Evolutionary conservation across 129 eudicot species (phyloP).

Genomic region (Artemisia annua): DNA sequence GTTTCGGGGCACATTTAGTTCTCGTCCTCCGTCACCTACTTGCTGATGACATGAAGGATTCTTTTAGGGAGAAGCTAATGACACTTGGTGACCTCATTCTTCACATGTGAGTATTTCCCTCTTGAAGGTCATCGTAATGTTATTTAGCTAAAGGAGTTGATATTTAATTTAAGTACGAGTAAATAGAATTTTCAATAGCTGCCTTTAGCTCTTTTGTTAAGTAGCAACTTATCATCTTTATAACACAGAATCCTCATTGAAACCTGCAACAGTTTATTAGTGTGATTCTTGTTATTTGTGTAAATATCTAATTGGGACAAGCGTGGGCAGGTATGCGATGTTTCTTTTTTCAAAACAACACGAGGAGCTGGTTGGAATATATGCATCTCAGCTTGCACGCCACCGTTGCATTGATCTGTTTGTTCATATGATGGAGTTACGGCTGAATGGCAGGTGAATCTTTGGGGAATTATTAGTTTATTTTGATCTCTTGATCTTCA

Average conservation of each 20-base stretch:
- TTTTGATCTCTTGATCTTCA: neutral
- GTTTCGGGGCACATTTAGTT: slow-evolving; percentile 95
- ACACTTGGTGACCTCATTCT: slow-evolving; percentile 90
- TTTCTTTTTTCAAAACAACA: slow-evolving; percentile 82
- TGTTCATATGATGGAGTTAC: slow-evolving; percentile 98
- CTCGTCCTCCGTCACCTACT: slow-evolving; percentile 81
- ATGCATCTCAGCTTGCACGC: slow-evolving; percentile 95
- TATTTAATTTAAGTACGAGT: neutral
- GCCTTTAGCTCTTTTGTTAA: slow-evolving; percentile 10
- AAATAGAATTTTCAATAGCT: neutral
- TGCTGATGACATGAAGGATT: slow-evolving; percentile 81
- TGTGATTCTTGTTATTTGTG: slow-evolving; percentile 5
- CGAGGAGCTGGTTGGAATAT: slow-evolving; percentile 90
- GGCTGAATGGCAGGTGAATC: slow-evolving; percentile 78
- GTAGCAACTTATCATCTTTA: neutral
- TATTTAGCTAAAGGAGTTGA: neutral
- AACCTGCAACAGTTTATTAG: slow-evolving; percentile 1
- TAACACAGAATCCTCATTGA: slow-evolving; percentile 4
- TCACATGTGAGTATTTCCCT: slow-evolving; percentile 64
- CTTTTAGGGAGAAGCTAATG: slow-evolving; percentile 79
- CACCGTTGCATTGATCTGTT: slow-evolving; percentile 96
- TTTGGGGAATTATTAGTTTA: neutral
- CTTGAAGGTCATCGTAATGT: neutral
- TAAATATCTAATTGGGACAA: slow-evolving; percentile 12
- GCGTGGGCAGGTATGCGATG: slow-evolving; percentile 75